Conservation (phyloP, 169 alveolate species). For the Eimeria mitis region DNA sequence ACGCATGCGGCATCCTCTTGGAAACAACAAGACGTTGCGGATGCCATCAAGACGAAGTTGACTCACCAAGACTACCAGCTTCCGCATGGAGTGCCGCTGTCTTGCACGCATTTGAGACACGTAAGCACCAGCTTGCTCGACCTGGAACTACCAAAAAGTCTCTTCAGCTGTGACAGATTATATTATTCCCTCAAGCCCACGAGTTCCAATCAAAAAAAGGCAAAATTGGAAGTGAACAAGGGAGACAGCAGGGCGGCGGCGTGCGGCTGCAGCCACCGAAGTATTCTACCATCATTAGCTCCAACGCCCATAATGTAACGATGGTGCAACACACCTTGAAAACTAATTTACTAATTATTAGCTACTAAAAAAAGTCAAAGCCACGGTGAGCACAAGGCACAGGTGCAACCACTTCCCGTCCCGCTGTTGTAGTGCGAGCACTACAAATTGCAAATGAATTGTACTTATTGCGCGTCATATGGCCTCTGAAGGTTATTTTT, state of each 20-base stretch:
- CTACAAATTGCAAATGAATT: no score
- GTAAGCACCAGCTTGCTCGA: background rate
- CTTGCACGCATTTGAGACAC: background rate
- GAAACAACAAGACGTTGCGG: slow-evolving; percentile 21
- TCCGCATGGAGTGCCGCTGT: background rate
- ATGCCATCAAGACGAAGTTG: slow-evolving; percentile 31
- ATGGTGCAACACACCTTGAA: background rate
- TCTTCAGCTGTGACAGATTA: background rate
- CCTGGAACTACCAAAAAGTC: background rate
- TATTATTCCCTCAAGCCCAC: background rate
- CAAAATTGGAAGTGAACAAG: background rate
- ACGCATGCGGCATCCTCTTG: slow-evolving; percentile 65
- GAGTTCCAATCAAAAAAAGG: background rate
- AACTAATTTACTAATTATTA: background rate
- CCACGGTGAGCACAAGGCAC: background rate
- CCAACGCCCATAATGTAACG: background rate
- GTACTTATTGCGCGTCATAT: no score
- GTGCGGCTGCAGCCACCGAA: background rate
- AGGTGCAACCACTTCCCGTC: background rate
- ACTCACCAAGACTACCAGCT: background rate
- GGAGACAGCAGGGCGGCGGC: background rate
- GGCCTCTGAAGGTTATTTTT: no score
- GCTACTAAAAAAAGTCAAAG: background rate
- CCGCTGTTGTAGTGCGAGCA: no score
- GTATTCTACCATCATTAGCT: background rate